Evolutionary conservation across 2,329 filamentous ascomycete species (phyloP), one percentile per base, ranked within the genome.

Genomic region (Mariannaea sp.): DNA sequence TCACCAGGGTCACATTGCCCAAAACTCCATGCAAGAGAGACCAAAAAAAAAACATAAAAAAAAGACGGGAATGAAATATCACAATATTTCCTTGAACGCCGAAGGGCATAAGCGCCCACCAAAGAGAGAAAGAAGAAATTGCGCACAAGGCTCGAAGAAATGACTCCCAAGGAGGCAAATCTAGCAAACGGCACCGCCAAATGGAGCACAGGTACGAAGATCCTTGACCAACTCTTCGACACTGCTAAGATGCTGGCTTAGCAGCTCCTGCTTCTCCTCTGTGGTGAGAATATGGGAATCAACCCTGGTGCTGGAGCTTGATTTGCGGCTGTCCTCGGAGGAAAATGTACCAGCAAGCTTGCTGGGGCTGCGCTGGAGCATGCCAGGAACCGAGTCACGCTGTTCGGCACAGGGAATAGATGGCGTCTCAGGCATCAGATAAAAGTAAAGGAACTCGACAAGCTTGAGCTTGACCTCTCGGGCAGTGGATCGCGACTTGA

Each of bases 381-480:
- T 77, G 19, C 73, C 76, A 7, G 80, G 76, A 7, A 80, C 67
- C 2, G 77, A 78, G 53, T 73, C 72, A 43, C 72, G 73, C 44
- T 71, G 70, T 16, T 72, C 75, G 56, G 80, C 76, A 57, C 74
- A 74, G 5, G 82, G 80, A 57, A 81, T 80, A 16, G 80, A 76
- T 38, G 81, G 86, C 0, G 83, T 84, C 75, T 99, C 94, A 44
- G 93, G 92, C 88, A 97, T 96, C 64, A 99, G 86, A 73, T 97
- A 99, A 74, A 97, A 97, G 78, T 97, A 97, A 45, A 99, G 77
- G 70, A 97, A 97, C 73, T 97, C 94, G 63, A 97, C 87, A n/a
- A 96, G 84, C 72, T 96, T 94, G 68, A 96, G 83, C 77, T 96
- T 97, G 61, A 97, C 92, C 65, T 93, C 90, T 57, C 91, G 86